Evolutionary conservation across 495 filamentous ascomycete genomes (phyloP).

Genomic region (Penicillium soppii): DNA sequence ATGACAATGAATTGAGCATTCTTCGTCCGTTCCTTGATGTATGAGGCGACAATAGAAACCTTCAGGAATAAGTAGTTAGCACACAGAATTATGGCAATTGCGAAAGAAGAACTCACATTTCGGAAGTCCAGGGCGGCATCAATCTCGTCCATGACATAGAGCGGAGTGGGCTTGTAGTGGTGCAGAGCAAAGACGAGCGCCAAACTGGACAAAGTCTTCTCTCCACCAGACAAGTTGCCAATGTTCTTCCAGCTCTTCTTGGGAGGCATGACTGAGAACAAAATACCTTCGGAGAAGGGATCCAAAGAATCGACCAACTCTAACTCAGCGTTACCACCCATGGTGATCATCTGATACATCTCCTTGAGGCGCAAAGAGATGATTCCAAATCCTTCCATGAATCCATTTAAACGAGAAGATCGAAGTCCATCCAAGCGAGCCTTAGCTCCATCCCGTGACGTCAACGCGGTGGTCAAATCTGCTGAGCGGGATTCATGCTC

Average conservation of each 20-base stretch:
- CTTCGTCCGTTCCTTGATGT: slow-evolving; percentile 98
- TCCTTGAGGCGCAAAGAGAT: slow-evolving; percentile 97
- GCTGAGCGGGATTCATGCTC: slow-evolving; percentile 80
- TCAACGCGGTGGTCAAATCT: slow-evolving; percentile 74
- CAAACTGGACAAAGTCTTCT: slow-evolving; percentile 93
- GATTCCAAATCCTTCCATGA: slow-evolving; percentile 95
- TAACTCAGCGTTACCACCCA: slow-evolving; percentile 97
- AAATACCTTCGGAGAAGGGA: slow-evolving; percentile 93
- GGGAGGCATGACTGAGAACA: slow-evolving; percentile 97
- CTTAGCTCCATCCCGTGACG: slow-evolving; percentile 80
- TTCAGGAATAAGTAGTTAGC: slow-evolving; percentile 33
- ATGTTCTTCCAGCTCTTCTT: slow-evolving; percentile 99
- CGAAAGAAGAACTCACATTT: slow-evolving; percentile 65
- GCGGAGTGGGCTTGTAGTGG: slow-evolving; percentile 95
- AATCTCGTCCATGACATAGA: slow-evolving; percentile 99
- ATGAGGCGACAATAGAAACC: slow-evolving; percentile 97
- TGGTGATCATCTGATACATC: slow-evolving; percentile 99
- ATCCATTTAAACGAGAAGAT: slow-evolving; percentile 84
- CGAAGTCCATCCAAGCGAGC: slow-evolving; percentile 87
- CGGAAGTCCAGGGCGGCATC: slow-evolving; percentile 97
- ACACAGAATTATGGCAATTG: neutral
- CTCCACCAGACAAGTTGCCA: slow-evolving; percentile 86
- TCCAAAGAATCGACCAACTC: slow-evolving; percentile 95
- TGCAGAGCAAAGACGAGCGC: slow-evolving; percentile 96
- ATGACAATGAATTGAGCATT: slow-evolving; percentile 99